These are phyloP conservation scores for Blastobotrys americana DNA, from an alignment of 805 yeast species.

Conservation along the genomic window DNA sequence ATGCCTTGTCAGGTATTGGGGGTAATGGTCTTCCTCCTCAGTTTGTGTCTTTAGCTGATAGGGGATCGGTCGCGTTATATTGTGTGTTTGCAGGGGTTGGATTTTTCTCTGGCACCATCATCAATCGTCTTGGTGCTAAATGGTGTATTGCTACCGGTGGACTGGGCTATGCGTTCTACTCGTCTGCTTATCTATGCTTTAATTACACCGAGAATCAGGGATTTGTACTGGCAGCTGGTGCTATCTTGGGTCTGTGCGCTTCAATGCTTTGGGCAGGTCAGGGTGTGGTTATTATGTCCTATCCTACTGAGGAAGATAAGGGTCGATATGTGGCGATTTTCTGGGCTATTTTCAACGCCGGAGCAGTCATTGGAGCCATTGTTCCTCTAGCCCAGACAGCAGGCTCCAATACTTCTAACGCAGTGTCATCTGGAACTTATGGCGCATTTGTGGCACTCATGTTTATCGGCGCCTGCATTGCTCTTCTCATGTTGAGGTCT, in stretches of 20 bases:
- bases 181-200: conserved; percentile 39
- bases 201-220: conserved; percentile 42
- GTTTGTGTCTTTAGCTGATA: neutral
- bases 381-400: conserved; percentile 50
- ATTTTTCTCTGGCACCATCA: conserved; percentile 49
- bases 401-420: conserved; percentile 29
- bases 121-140: conserved; percentile 44
- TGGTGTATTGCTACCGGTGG: conserved; percentile 39
- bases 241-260: conserved; percentile 50
- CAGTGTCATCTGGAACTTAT: conserved; percentile 43
- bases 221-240: conserved; percentile 49
- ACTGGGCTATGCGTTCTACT: conserved; percentile 40
- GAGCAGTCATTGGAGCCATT: conserved; percentile 52
- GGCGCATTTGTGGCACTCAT: conserved; percentile 48
- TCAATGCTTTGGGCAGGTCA: conserved; percentile 53
- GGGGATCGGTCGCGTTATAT: conserved; percentile 41
- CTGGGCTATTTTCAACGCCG: conserved; percentile 55
- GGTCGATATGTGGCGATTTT: conserved; percentile 47
- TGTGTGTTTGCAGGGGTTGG: conserved; percentile 52
- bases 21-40: conserved; percentile 33
- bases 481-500: conserved; percentile 42
- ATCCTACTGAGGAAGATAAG: conserved; percentile 45
- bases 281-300: conserved; percentile 45
- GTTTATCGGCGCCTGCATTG: conserved; percentile 40
- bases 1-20: conserved; percentile 45